Percentiles rank a stretch among this genome's conserved stretches.
phyloP scores from a whole-genome alignment of 768 basidiomycete genomes.

The Paxillus rubicundulus region DNA sequence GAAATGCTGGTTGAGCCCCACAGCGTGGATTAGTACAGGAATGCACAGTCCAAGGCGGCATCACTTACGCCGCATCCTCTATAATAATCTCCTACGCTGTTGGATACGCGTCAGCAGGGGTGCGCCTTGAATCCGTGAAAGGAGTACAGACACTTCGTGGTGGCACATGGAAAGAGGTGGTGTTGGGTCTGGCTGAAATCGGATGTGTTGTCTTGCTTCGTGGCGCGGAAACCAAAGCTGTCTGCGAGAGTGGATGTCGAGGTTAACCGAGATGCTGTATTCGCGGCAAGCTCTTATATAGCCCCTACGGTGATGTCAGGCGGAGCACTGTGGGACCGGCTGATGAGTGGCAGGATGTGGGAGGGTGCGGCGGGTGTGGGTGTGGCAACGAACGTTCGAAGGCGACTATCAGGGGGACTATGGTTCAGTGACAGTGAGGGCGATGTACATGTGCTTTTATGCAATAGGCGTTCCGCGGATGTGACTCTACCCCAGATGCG shows the following conservation, averaged over 20 bases:
- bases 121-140: neutral
- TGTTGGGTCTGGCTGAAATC: neutral
- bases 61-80: conserved; percentile 35
- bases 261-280: neutral
- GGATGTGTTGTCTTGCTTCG: neutral
- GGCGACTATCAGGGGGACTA: neutral
- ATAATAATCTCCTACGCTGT: conserved; percentile 37
- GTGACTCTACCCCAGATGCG: conserved; percentile 28
- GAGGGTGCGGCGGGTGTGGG: neutral
- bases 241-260: neutral
- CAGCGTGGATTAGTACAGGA: neutral
- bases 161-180: conserved; percentile 28
- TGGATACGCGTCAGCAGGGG: conserved; percentile 2
- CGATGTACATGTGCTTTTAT: neutral
- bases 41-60: neutral
- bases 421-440: neutral
- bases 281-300: conserved; percentile 1
- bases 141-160: conserved; percentile 34
- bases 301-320: conserved; percentile 4
- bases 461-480: conserved; percentile 1
- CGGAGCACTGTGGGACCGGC: conserved; percentile 6
- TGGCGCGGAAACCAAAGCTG: neutral
- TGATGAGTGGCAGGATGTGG: conserved; percentile 6
- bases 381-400: neutral
- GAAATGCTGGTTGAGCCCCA: conserved; percentile 30